Evolutionary conservation across 305 asterid species (phyloP).

Genomic region (Solanum aculeatissimum): DNA sequence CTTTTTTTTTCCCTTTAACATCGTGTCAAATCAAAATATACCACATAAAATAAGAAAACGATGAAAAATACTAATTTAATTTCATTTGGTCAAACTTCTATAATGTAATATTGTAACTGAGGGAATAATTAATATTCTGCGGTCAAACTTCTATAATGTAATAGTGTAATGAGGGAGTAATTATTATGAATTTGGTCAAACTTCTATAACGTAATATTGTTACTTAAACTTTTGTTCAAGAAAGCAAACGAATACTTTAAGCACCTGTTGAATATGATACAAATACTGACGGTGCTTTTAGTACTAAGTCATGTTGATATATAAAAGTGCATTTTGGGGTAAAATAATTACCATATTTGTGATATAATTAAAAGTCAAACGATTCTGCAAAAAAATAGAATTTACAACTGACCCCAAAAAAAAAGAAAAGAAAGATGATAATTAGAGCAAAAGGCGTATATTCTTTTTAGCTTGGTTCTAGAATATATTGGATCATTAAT

Average conservation of each 20-base stretch:
- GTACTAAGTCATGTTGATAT: background rate
- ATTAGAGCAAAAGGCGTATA: background rate
- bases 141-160: background rate
- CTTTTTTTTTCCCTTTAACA: too few relatives aligned
- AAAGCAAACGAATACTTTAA: background rate
- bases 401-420: background rate
- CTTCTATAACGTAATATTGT: background rate
- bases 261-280: background rate
- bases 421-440: background rate
- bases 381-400: background rate
- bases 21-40: rapidly evolving
- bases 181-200: background rate
- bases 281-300: background rate
- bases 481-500: background rate
- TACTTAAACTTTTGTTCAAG: background rate
- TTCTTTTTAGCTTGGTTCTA: background rate
- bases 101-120: background rate
- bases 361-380: background rate
- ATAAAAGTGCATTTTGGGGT: background rate
- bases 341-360: background rate
- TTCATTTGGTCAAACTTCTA: background rate
- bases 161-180: background rate
- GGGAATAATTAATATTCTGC: background rate
- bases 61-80: too few relatives aligned
- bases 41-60: too few relatives aligned